Conservation (phyloP, 495 filamentous ascomycete genomes). For the Penicillium ochrochloron region DNA sequence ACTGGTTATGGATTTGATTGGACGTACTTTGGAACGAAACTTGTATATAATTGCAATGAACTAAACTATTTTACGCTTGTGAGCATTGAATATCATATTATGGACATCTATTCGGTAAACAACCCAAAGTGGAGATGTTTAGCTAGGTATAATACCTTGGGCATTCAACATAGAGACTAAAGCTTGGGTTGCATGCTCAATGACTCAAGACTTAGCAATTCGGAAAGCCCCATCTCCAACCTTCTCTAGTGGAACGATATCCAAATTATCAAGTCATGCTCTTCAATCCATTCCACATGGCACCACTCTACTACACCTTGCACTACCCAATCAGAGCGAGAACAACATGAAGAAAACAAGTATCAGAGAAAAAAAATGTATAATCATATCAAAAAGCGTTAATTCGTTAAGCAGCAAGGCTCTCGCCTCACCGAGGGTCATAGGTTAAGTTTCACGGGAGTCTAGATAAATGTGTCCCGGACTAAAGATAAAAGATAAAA, state of each 20-base stretch:
- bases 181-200: not conserved
- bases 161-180: not conserved
- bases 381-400: conserved; percentile 13
- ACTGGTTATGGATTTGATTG: not conserved
- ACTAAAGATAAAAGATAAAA: conserved; percentile 3
- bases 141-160: not conserved
- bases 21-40: not conserved
- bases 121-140: not conserved
- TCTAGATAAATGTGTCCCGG: conserved; percentile 22
- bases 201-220: not conserved
- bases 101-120: not conserved
- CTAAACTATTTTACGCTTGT: not conserved
- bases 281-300: not conserved
- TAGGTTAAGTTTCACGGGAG: conserved; percentile 15
- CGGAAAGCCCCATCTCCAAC: not conserved
- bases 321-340: not conserved
- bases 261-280: not conserved
- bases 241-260: not conserved
- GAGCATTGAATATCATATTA: not conserved
- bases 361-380: conserved; percentile 10
- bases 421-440: conserved; percentile 2
- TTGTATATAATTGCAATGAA: conserved; percentile 2
- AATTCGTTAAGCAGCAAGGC: conserved; percentile 17
- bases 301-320: no score
- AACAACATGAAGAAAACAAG: not conserved